Base-by-base conservation (phyloP, 2,329 filamentous ascomycete species). In the Monosporascus sp. region DNA sequence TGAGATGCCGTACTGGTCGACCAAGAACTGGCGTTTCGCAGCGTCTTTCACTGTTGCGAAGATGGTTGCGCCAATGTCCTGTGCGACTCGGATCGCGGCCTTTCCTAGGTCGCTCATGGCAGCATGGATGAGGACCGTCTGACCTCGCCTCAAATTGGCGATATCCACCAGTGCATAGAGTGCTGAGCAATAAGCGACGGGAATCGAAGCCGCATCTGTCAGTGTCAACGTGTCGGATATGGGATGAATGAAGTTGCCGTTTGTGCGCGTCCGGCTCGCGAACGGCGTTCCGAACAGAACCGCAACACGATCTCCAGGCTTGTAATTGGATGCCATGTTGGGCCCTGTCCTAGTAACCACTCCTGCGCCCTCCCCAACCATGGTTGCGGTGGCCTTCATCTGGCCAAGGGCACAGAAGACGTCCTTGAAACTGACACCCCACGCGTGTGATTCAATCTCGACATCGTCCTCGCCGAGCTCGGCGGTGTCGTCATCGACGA, bases 21-120 rank as follows among this genome's bases (percentile, higher is more conserved):
- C 14, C 37, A 40, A 19, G 3, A 68, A 48, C 16, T 63, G 44
- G 9, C 56, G 59, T 51, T 72, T 71, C 16, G 59, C 61, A 14
- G 57, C 45, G 5, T 57, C 60, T 7, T 62, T 56, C 19, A 66
- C 64, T 0, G 69, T 71, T 7, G 58, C 58, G 50, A 65, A 70
- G 2, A 72, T 58, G 8, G 63, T 54, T 8, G 59, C 60, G 17
- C 60, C 63, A 16, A 56, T 35, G 11, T 52, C 41, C 27, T 58
- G 51, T 6, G 59, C 59, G 9, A 63, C 14, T 41, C 57, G 53
- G 35, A 64, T 58, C 3, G 61, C 61, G 20, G 58, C 55, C 37
- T 59, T 55, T 7, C 61, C 61, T 11, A 63, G 51, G 14, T 56
- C 63, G 20, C 63, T 62, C 2, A 56, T 51, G 20, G 55, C 63